A percentile compares a stretch with the other conserved stretches of the same genome.
Conservation (phyloP, 352 stramenopile genomes). For the Thalassiosira hispida region DNA sequence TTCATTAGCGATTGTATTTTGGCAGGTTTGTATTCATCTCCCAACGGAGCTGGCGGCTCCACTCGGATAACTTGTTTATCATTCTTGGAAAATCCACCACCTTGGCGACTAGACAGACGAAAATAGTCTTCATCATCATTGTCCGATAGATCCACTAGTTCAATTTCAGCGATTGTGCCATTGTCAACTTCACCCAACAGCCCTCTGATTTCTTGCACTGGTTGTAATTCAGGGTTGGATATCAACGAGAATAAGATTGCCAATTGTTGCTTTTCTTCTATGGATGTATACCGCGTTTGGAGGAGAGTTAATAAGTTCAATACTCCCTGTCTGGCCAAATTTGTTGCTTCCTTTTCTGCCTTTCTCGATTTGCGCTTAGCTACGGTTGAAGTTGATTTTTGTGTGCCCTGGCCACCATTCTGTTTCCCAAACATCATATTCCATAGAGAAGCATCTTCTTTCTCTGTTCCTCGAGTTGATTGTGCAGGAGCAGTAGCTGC, state of each 20-base stretch:
- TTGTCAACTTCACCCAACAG: conserved; percentile 84
- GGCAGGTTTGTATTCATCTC: conserved; percentile 71
- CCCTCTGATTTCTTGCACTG: conserved; percentile 74
- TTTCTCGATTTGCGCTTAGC: conserved; percentile 37
- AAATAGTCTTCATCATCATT: conserved; percentile 48
- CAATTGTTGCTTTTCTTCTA: conserved; percentile 79
- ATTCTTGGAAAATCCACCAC: conserved; percentile 70
- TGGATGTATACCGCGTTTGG: conserved; percentile 79
- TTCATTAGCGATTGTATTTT: conserved; percentile 62
- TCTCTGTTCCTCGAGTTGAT: conserved; percentile 32
- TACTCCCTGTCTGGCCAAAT: conserved; percentile 71
- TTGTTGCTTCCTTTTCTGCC: conserved; percentile 32
- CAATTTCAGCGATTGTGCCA: conserved; percentile 66
- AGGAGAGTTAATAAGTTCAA: conserved; percentile 83
- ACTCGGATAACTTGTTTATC: conserved; percentile 64
- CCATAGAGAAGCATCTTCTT: conserved; percentile 17
- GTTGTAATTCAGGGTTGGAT: conserved; percentile 73
- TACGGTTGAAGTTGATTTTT: conserved; percentile 15
- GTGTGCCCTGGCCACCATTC: not conserved
- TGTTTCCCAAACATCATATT: conserved; percentile 28
- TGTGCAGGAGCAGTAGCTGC: conserved; percentile 57
- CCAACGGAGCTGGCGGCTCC: conserved; percentile 73
- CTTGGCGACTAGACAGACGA: conserved; percentile 64
- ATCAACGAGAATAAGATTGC: conserved; percentile 85
- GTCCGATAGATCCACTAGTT: conserved; percentile 52